Conservation (phyloP, 495 filamentous ascomycete species). For the Astrothelium subdiscretum region DNA sequence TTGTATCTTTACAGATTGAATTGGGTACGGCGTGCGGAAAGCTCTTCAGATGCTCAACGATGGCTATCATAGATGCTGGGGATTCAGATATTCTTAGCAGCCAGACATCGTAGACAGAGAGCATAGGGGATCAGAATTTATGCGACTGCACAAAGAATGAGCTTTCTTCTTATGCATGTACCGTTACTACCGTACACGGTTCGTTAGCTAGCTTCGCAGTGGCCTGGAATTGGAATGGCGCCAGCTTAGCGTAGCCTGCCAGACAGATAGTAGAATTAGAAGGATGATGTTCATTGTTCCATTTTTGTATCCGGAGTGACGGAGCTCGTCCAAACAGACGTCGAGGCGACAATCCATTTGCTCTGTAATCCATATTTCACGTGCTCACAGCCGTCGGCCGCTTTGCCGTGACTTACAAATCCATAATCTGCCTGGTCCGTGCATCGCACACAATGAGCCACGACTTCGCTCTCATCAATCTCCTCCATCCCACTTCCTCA, state of each 20-base stretch:
- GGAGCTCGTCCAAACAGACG: too few species aligned
- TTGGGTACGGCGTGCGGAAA: conserved; percentile 90
- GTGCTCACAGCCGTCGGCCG: not conserved
- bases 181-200: too few species aligned
- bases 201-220: too few species aligned
- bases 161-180: too few species aligned
- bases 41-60: conserved; percentile 80
- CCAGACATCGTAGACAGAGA: conserved; percentile 40
- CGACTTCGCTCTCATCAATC: not conserved
- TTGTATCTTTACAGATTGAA: conserved; percentile 58
- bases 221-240: too few species aligned
- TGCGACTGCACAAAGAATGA: too few species aligned
- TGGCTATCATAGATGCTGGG: conserved; percentile 93
- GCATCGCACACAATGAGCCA: not conserved
- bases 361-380: not conserved
- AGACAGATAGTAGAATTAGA: too few species aligned
- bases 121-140: too few species aligned
- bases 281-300: too few species aligned
- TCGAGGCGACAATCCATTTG: too few species aligned
- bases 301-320: too few species aligned
- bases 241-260: too few species aligned
- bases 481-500: conserved; percentile 7
- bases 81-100: conserved; percentile 91
- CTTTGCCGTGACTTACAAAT: not conserved
- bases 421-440: not conserved